phyloP scores from a whole-genome alignment of 1,139 yeast genomes.

The Geotrichum fermentans region DNA sequence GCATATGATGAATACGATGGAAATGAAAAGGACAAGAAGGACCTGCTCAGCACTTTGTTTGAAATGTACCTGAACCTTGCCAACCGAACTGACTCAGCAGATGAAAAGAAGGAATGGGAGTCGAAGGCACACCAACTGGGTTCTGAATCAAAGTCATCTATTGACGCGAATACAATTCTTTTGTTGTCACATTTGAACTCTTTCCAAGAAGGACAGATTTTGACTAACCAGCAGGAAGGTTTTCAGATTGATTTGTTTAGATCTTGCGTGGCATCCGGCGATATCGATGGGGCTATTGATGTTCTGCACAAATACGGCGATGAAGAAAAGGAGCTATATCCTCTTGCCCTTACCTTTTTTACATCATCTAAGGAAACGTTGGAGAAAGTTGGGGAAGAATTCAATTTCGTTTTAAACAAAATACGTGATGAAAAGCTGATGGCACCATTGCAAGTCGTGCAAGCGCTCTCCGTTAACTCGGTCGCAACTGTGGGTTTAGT shows the following conservation, averaged over 20 bases:
- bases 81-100: slow-evolving; percentile 39
- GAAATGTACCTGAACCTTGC: slow-evolving; percentile 74
- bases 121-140: slow-evolving; percentile 57
- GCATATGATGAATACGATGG: slow-evolving; percentile 76
- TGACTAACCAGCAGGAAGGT: slow-evolving; percentile 41
- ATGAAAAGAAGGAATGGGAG: slow-evolving; percentile 51
- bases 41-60: slow-evolving; percentile 68
- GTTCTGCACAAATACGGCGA: slow-evolving; percentile 58
- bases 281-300: slow-evolving; percentile 53
- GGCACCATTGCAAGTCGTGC: slow-evolving; percentile 73
- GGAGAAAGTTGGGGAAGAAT: slow-evolving; percentile 50
- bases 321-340: slow-evolving; percentile 59
- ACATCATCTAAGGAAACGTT: slow-evolving; percentile 55
- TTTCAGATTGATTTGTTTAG: slow-evolving; percentile 63
- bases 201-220: slow-evolving; percentile 27
- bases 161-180: slow-evolving; percentile 59
- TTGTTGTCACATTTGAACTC: slow-evolving; percentile 56
- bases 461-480: slow-evolving; percentile 58
- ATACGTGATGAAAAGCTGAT: slow-evolving; percentile 53
- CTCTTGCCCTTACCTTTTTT: slow-evolving; percentile 60
- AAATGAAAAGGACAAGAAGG: slow-evolving; percentile 60
- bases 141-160: slow-evolving; percentile 38
- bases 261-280: slow-evolving; percentile 54
- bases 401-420: slow-evolving; percentile 48
- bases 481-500: slow-evolving; percentile 71